phyloP scores from a whole-genome alignment of 345 rosid species.

The Balakata baccata region DNA sequence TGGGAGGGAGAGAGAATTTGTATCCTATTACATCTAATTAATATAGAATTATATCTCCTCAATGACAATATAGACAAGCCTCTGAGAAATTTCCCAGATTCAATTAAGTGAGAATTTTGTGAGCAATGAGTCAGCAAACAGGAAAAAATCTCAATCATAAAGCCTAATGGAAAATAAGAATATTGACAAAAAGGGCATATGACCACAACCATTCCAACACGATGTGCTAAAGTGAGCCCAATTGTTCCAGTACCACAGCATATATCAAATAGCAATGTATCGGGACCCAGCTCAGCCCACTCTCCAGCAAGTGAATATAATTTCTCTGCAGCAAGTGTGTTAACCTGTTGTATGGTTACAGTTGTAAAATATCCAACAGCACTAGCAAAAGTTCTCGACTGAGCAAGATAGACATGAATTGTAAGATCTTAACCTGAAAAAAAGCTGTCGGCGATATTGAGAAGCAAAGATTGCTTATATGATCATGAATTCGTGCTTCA shows the following conservation, averaged over 20 bases:
- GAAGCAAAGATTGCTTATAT: slow-evolving; percentile 66
- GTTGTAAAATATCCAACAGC: slow-evolving; percentile 13
- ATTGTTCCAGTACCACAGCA: slow-evolving; percentile 99
- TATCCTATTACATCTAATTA: not conserved
- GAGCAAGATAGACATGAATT: slow-evolving; percentile 7
- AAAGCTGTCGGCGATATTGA: slow-evolving; percentile 94
- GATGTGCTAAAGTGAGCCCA: slow-evolving; percentile 85
- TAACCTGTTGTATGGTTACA: slow-evolving; percentile 51
- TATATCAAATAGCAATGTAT: slow-evolving; percentile 80
- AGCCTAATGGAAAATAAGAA: not conserved
- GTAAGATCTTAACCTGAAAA: slow-evolving; percentile 59
- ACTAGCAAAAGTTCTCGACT: slow-evolving; percentile 2
- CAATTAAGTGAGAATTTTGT: not conserved
- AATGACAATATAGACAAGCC: slow-evolving; percentile 6
- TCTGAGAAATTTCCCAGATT: not conserved
- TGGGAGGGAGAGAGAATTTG: not conserved
- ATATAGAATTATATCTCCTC: not conserved
- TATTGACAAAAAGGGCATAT: slow-evolving; percentile 10
- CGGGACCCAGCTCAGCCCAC: slow-evolving; percentile 88
- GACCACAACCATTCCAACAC: slow-evolving; percentile 83
- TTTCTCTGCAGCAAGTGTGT: slow-evolving; percentile 93
- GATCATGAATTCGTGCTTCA: slow-evolving; percentile 84
- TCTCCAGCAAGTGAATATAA: slow-evolving; percentile 93
- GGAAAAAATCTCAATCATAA: not conserved
- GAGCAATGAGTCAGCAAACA: not conserved